Base-by-base conservation (phyloP, 2,329 filamentous ascomycete genomes). In the Fonsecaea multimorphosa region DNA sequence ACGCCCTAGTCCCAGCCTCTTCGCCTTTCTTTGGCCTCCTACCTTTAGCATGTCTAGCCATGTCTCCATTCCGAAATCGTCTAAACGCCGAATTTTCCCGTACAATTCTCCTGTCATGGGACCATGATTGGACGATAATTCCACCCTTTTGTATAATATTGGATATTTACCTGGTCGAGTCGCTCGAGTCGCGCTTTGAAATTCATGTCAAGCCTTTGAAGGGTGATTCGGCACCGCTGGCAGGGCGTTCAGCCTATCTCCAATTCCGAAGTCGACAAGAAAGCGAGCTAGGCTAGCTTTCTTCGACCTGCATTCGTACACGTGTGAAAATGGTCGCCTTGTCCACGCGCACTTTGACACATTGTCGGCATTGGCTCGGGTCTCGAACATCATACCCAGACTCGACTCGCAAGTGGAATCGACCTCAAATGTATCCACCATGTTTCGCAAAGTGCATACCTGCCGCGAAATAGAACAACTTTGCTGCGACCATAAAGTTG, bases 381-480 rank as follows among this genome's bases (percentile, higher is more conserved):
- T 5, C 16, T 44, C n/a, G n/a, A 44, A 44, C 38, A 19, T 5
- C 38, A 49, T 24, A 3, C 8, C 9, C 19, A 24, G 19, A 24
- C 16, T 49, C 19, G 12, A 49, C 16, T 16, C 2, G 44, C 44
- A 49, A 11, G 11, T 3, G 24, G 2, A 11, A n/a, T 27, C 3
- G 31, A 2, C 14, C 32, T 67, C 65, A 67, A 12, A 67, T 29
- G 29, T 67, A 67, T 0, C 61, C 61, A 3, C 66, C 56, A 7
- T 40, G 32, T 24, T 68, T 68, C 12, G 68, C 68, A 56, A 70
- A 70, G 38, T 68, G 57, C 54, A 68, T 32, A 1, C 68, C 68
- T 1, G 68, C 68, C 8, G 68, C 68, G 44, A 68, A 70, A 34
- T 67, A 63, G 51, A 66, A 70, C 16, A 70, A 51, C 51, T 69